Evolutionary conservation across 1,284 basidiomycete species (phyloP), one percentile per base, ranked within the genome.

Genomic region (Tausonia pullulans): DNA sequence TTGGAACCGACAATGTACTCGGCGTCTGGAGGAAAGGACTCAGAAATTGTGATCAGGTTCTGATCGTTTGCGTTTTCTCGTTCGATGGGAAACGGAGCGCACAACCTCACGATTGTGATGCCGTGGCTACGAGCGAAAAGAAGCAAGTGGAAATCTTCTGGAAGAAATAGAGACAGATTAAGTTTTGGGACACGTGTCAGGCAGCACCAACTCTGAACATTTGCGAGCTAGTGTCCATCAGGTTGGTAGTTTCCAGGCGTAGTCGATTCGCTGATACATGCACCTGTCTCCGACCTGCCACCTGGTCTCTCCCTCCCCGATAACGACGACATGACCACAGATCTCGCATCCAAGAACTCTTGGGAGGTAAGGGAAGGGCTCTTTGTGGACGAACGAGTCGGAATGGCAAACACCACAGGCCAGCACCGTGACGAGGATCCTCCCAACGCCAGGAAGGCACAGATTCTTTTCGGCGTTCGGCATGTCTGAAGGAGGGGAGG

Each of bases 1-100:
- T 73, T 68, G 9, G 74, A 67, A 14, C 75, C 69, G 6, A 72
- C 71, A 3, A 68, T 72, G 67, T 77, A 76, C 68, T 77, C 73
- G 46, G 74, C 71, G 2, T 27, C 27, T 27, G 27, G 27, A 27
- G 27, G 27, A 27, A 27, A 8, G 6, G 27, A 8, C 16, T 9
- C 48, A 51, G 50, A 14, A 11, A 2, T 7, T 3, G 13, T 44
- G 43, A 44, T 2, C 13, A 3, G 39, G 40, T 3, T 13, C 7
- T 3, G 41, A 27, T 27, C 27, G 27, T 27, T 27, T 27, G 27
- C 27, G 27, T 27, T 27, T 2, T 27, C 27, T 27, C 27, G 27
- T 27, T 27, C 27, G 27, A 27, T 27, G 2, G 27, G 27, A 27
- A 2, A 27, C 27, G 27, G 27, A 27, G 27, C 27, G 27, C 27